These are phyloP conservation scores for Dothidotthia symphoricarpi DNA, from an alignment of 2,329 filamentous ascomycete species.

Conservation along the genomic window DNA sequence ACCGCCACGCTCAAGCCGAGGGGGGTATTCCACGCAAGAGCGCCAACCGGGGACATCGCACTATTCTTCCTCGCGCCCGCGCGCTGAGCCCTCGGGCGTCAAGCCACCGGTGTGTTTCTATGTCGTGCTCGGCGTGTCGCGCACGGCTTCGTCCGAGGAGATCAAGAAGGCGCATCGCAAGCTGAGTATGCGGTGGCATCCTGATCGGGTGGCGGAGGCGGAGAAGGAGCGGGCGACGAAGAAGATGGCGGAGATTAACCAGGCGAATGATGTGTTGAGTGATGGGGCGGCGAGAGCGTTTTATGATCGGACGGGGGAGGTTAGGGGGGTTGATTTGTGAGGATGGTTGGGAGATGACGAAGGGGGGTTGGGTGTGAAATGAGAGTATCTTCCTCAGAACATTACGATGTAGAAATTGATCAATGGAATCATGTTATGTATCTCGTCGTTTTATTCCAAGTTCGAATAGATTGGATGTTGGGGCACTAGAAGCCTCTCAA, in stretches of 20 bases:
- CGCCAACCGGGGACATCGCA: too few species aligned
- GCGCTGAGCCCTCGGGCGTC: not conserved
- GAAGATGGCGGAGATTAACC: constrained; percentile 26
- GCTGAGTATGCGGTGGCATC: constrained; percentile 90
- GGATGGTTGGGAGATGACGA: not conserved
- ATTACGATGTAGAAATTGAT: too few species aligned
- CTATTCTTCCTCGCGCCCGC: too few species aligned
- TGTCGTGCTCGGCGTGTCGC: constrained; percentile 72
- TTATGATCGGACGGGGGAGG: constrained; percentile 19
- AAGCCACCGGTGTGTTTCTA: constrained; percentile 64
- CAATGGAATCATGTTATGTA: too few species aligned
- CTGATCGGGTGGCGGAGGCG: constrained; percentile 54
- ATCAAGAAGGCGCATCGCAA: constrained; percentile 98
- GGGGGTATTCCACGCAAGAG: too few species aligned
- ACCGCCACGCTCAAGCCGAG: too few species aligned
- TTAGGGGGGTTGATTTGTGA: not conserved
- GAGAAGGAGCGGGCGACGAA: constrained; percentile 12
- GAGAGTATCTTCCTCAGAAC: too few species aligned
- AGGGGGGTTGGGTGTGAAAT: not conserved
- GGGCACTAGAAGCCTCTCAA: too few species aligned
- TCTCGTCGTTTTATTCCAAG: too few species aligned
- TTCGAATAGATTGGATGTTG: too few species aligned
- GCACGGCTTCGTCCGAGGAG: constrained; percentile 69
- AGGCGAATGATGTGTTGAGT: constrained; percentile 18
- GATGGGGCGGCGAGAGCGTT: constrained; percentile 10